Evolutionary conservation across 352 stramenopile genomes (phyloP), one percentile per base, ranked within the genome.

Genomic region (Pythium myriotylum): DNA sequence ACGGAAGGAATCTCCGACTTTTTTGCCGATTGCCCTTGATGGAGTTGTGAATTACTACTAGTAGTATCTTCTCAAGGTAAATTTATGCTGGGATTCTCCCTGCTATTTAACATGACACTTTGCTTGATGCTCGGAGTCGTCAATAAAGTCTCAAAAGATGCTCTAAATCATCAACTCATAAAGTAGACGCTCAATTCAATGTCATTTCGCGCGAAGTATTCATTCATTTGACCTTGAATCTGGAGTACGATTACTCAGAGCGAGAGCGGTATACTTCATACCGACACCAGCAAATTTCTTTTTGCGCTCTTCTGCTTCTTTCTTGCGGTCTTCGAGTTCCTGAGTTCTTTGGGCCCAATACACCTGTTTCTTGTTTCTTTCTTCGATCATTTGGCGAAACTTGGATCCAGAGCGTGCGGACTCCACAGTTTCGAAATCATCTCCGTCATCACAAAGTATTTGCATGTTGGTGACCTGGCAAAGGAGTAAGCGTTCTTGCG

Each of bases 1-100:
- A 92, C 67, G 49, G 86, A 94, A 77, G 85, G 86, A 42, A 92
- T 94, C 39, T 94, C 85, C 39, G 86, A 95, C 59, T 95, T 95
- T 58, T 95, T 95, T 63, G 67, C 84, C 20, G 81, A 92, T 46
- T 89, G 84, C 56, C 72, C 83, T 16, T 92, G 84, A 71, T 43
- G 39, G 27, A n/a, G n/a, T n/a, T 43, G 43, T 59, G 26, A n/a
- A 4, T 40, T 20, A 10, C 24, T n/a, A 32, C 40, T 24, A 45
- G 42, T 22, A 45, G 47, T 46, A 23, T 29, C 41, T n/a, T n/a
- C n/a, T n/a, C 13, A 35, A 42, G 20, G 22, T n/a, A 32, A 49
- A 47, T 46, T 42, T 42, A 27, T 62, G 53, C 53, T 62, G 37
- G 23, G 12, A 51, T 41, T 53, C 55, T 40, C 17, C 47, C 41